Evolutionary conservation across 75 land plant genomes (phyloP).

Genomic region (Selaginella moellendorffii): DNA sequence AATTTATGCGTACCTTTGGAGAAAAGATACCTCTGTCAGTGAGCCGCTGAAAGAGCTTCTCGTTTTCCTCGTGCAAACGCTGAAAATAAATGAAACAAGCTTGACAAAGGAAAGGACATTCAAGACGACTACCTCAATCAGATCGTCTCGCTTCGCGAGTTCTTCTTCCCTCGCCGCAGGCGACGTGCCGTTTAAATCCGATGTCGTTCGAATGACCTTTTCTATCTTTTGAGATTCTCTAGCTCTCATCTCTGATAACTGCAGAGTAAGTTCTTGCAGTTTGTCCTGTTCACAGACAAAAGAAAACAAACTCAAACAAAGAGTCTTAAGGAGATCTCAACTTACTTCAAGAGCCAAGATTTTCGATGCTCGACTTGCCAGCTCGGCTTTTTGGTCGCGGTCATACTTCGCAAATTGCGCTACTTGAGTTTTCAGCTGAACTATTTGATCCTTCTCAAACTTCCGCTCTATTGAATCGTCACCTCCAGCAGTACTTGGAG

Average conservation of each 20-base stretch:
- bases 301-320: neutral
- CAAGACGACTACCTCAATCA: neutral
- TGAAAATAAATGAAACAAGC: neutral
- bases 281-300: neutral
- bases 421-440: conserved; percentile 6
- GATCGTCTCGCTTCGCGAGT: conserved; percentile 3
- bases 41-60: conserved; percentile 9
- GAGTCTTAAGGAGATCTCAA: neutral
- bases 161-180: conserved; percentile 2
- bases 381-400: conserved; percentile 5
- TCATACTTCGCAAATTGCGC: neutral
- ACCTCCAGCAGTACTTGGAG: neutral
- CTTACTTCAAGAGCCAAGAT: conserved; percentile 1
- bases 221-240: too few relatives aligned
- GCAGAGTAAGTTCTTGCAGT: neutral
- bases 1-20: neutral
- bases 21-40: neutral
- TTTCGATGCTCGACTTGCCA: neutral
- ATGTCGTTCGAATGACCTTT: neutral
- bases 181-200: neutral
- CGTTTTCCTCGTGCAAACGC: conserved; percentile 9
- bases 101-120: neutral
- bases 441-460: conserved; percentile 5
- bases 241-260: neutral
- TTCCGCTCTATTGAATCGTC: neutral